These are phyloP conservation scores for Dactylellina haptotyla DNA, from an alignment of 2,329 filamentous ascomycete genomes.

Conservation along the genomic window DNA sequence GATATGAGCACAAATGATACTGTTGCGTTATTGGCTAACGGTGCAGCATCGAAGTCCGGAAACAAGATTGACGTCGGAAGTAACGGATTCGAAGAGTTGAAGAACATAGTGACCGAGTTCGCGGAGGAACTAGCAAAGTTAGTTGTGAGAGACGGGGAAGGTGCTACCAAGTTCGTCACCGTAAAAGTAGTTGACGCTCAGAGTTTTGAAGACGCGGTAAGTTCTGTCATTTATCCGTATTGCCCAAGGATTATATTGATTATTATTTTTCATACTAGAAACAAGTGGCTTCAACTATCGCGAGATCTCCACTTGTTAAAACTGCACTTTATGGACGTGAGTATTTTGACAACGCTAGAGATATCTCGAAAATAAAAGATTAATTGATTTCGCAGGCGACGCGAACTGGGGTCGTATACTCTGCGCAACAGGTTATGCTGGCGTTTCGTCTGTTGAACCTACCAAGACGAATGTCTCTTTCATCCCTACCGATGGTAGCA, in stretches of 20 bases:
- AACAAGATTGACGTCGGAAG: constrained; percentile 68
- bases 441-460: constrained; percentile 73
- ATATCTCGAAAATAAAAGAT: not conserved
- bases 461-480: constrained; percentile 81
- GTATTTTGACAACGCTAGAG: not conserved
- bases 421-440: constrained; percentile 88
- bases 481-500: constrained; percentile 78
- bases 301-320: constrained; percentile 92
- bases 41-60: constrained; percentile 79
- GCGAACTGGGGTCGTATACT: constrained; percentile 98
- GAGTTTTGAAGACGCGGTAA: constrained; percentile 56
- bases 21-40: constrained; percentile 92
- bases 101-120: constrained; percentile 77
- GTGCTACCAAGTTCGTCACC: constrained; percentile 97
- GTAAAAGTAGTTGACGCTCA: constrained; percentile 69
- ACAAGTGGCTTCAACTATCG: constrained; percentile 84
- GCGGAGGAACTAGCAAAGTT: constrained; percentile 87
- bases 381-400: constrained; percentile 69
- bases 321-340: constrained; percentile 84
- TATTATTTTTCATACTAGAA: constrained; percentile 29
- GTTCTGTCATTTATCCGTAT: not conserved
- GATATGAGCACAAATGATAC: constrained; percentile 99
- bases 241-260: not conserved
- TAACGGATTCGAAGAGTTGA: constrained; percentile 76
- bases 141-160: constrained; percentile 94